These are phyloP conservation scores for Elsinoe batatas DNA, from an alignment of 2,329 filamentous ascomycete species.

Conservation along the genomic window DNA sequence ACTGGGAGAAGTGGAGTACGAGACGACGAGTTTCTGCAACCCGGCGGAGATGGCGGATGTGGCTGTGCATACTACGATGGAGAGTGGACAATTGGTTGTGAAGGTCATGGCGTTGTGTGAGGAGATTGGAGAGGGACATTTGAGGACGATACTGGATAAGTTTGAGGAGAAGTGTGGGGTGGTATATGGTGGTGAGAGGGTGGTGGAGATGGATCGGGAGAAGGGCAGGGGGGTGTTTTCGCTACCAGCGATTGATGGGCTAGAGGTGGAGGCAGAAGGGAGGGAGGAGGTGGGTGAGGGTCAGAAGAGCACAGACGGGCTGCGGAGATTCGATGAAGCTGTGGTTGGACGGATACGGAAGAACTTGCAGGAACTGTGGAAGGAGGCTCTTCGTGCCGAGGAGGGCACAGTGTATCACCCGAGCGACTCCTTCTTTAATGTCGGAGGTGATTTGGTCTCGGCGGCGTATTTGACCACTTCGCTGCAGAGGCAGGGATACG, in stretches of 20 bases:
- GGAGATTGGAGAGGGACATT: neutral
- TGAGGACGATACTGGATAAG: neutral
- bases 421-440: neutral
- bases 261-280: neutral
- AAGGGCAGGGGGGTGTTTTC: no score
- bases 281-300: neutral
- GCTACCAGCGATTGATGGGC: no score
- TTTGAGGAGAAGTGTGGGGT: neutral
- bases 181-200: neutral
- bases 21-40: neutral
- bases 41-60: neutral
- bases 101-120: neutral
- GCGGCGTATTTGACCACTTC: neutral
- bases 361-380: neutral
- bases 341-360: neutral
- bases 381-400: neutral
- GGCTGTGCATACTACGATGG: neutral
- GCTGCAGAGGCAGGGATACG: neutral
- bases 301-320: neutral
- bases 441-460: neutral
- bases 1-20: neutral
- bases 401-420: neutral
- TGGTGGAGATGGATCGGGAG: neutral
- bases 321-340: neutral
- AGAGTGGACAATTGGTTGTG: neutral